phyloP scores from a whole-genome alignment of 768 basidiomycete genomes.

The Kondoa malvinella region DNA sequence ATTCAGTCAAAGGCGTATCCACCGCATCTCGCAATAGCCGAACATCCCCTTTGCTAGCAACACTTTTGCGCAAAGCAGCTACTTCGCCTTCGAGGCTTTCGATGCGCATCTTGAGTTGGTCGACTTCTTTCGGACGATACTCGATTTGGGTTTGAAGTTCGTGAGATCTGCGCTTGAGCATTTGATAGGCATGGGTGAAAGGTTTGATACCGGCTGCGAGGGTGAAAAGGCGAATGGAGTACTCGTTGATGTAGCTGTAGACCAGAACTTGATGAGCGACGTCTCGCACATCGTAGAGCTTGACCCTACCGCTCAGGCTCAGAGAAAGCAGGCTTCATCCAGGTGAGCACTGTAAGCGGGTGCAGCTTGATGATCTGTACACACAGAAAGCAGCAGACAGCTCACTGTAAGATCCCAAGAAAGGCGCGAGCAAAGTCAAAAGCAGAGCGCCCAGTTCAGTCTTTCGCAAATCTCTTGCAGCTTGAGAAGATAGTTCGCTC shows the following conservation, averaged over 20 bases:
- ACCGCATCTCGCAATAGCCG: constrained; percentile 21
- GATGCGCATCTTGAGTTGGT: constrained; percentile 19
- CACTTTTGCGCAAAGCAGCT: not conserved
- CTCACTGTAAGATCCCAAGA: constrained; percentile 16
- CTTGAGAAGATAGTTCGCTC: constrained; percentile 8
- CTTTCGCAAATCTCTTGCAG: constrained; percentile 18
- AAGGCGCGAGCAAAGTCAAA: constrained; percentile 23
- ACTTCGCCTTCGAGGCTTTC: constrained; percentile 23
- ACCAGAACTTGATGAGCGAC: too few relatives aligned
- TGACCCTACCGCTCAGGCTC: constrained; percentile 27
- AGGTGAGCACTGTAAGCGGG: constrained; percentile 15
- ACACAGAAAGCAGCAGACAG: not conserved
- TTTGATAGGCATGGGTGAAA: constrained; percentile 18
- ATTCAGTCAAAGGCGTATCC: constrained; percentile 19
- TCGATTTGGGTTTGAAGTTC: constrained; percentile 25
- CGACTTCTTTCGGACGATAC: constrained; percentile 23
- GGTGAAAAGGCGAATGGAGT: constrained; percentile 24
- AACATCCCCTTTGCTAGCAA: constrained; percentile 17
- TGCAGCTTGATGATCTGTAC: not conserved
- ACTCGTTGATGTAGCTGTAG: constrained; percentile 29
- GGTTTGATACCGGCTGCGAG: constrained; percentile 28
- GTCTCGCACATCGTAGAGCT: too few relatives aligned
- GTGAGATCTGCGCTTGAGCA: constrained; percentile 22
- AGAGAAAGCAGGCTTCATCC: constrained; percentile 18
- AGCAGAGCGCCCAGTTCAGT: constrained; percentile 22